Evolutionary conservation across 1,139 yeast genomes (phyloP), one percentile per base, ranked within the genome.

Genomic region (Pichia sp.): DNA sequence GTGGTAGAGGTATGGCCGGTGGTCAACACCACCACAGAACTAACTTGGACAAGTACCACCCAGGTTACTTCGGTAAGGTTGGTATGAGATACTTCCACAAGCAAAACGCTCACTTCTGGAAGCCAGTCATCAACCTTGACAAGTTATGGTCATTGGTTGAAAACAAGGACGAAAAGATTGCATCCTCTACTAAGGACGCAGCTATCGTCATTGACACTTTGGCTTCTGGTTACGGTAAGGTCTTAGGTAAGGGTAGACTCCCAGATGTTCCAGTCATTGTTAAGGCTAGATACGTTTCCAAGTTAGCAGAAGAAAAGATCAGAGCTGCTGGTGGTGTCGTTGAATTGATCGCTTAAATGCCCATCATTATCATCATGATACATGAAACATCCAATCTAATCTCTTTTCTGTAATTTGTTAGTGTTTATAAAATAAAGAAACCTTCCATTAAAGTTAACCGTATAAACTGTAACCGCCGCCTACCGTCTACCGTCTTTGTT

Each of bases 1-100:
- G 98, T 91, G 99, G 99, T 78, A 91, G 98, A 77, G 99, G 99
- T 91, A 91, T 77, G 93, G 99, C 99, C 70, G 99, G 99, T 88
- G 99, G 99, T 85, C 94, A 79, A 75, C 96, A 86, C 72, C 99
- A 91, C 76, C 98, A 93, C 96, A 87, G 97, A 85, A 87, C 91
- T 70, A 87, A 87, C 80, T 74, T 91, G 77, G 98, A 93, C 72
- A 91, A 88, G 74, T 93, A 84, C 96, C 99, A 93, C 72, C 98
- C 98, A 64, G 99, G 99, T 87, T 93, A 93, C 93, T 93, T 93
- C 74, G 99, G 99, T 84, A 93, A 93, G 79, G 97, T 93, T 69
- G 99, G 99, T 88, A 91, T 91, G 97, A 87, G 98, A 84, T 83
- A 85, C 83, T 93, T 84, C 96, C 97, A 87, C 88, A 81, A 83